phyloP scores from a whole-genome alignment of 805 yeast species.

The Pichia heedii region DNA sequence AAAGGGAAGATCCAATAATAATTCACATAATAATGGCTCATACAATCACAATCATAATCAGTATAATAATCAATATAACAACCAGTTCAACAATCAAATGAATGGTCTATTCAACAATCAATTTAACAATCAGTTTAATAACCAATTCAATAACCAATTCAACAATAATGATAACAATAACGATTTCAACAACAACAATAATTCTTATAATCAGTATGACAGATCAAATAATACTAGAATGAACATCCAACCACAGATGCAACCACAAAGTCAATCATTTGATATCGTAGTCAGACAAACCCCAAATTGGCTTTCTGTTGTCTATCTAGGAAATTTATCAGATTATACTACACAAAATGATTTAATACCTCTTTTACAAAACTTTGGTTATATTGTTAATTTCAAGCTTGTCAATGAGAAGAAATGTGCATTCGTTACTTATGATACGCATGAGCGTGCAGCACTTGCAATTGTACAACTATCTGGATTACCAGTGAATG shows the following conservation, averaged over 20 bases:
- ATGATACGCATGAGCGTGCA: slow-evolving; percentile 80
- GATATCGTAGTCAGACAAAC: slow-evolving; percentile 69
- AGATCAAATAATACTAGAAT: background rate
- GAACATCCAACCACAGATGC: background rate
- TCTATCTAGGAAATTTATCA: slow-evolving; percentile 78
- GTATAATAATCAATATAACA: slow-evolving; percentile 7
- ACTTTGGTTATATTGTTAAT: slow-evolving; percentile 76
- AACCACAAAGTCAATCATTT: slow-evolving; percentile 28
- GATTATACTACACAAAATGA: slow-evolving; percentile 68
- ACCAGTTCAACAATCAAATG: slow-evolving; percentile 6
- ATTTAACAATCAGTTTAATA: slow-evolving; percentile 14
- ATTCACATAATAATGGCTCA: slow-evolving; percentile 6
- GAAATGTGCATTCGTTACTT: slow-evolving; percentile 85
- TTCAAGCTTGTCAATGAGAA: slow-evolving; percentile 71
- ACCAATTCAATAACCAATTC: slow-evolving; percentile 6
- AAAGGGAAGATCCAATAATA: slow-evolving; percentile 12
- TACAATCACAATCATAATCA: background rate
- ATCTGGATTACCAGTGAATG: slow-evolving; percentile 60
- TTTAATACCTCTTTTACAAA: slow-evolving; percentile 62
- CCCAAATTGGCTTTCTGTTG: slow-evolving; percentile 79
- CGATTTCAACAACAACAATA: slow-evolving; percentile 6
- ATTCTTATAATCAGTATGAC: background rate
- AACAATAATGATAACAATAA: slow-evolving; percentile 15
- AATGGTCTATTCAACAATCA: slow-evolving; percentile 12
- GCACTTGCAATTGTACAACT: slow-evolving; percentile 80